Conservation (phyloP, 768 basidiomycete species). For the Clitopilus passeckerianus region DNA sequence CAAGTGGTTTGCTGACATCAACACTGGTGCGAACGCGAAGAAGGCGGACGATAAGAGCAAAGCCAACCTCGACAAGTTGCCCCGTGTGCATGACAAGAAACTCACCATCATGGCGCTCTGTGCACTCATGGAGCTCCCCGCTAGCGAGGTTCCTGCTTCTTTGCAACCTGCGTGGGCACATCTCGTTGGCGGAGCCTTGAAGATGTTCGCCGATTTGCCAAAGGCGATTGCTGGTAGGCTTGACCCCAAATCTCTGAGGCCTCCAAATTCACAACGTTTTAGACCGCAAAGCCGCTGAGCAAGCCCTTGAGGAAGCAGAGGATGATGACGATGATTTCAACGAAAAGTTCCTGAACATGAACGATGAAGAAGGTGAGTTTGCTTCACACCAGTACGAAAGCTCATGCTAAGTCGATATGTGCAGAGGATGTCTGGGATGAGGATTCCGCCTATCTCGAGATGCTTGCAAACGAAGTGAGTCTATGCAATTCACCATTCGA, state of each 20-base stretch:
- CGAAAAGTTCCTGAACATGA: slow-evolving; percentile 55
- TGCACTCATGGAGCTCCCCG: slow-evolving; percentile 69
- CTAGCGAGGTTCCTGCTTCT: slow-evolving; percentile 46
- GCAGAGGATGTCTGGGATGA: slow-evolving; percentile 88
- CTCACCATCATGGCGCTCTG: slow-evolving; percentile 73
- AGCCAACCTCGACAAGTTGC: slow-evolving; percentile 35
- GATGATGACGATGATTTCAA: slow-evolving; percentile 44
- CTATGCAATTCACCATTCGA: background rate
- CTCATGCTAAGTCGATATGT: slow-evolving; percentile 7
- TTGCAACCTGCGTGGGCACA: slow-evolving; percentile 72
- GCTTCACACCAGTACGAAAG: background rate
- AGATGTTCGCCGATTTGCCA: slow-evolving; percentile 74
- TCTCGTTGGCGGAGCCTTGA: slow-evolving; percentile 66
- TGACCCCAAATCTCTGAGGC: background rate
- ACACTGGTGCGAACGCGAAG: slow-evolving; percentile 27
- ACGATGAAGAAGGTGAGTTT: slow-evolving; percentile 58
- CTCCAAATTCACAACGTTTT: slow-evolving; percentile 2
- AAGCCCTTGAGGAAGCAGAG: slow-evolving; percentile 32
- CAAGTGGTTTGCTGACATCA: slow-evolving; percentile 77
- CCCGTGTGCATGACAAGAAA: slow-evolving; percentile 90
- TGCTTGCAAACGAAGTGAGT: slow-evolving; percentile 77
- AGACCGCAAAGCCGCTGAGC: slow-evolving; percentile 65
- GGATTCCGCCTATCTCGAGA: slow-evolving; percentile 82
- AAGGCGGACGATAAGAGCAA: background rate
- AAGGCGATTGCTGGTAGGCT: slow-evolving; percentile 63